phyloP scores from a whole-genome alignment of 1,284 basidiomycete genomes.

The Apiotrichum veenhuisii region DNA sequence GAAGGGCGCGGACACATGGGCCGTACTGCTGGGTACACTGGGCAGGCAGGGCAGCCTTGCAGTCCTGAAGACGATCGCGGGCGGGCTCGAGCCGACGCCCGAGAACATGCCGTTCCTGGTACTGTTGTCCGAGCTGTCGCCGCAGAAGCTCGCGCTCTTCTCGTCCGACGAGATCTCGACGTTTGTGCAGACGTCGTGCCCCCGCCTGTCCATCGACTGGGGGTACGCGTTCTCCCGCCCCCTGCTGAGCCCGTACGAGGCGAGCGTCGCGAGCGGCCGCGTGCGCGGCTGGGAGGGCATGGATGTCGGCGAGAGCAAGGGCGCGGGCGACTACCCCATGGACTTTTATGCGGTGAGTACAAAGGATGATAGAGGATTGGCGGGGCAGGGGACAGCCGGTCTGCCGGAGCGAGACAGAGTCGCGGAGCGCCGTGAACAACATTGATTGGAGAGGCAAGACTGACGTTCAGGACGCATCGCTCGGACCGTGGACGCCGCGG shows the following conservation, averaged over 20 bases:
- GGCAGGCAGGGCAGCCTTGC: constrained; percentile 90
- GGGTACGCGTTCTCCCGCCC: constrained; percentile 90
- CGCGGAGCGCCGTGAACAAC: neutral
- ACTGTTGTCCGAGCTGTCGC: constrained; percentile 91
- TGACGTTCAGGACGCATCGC: constrained; percentile 25
- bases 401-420: neutral
- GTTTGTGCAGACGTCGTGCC: constrained; percentile 27
- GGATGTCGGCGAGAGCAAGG: constrained; percentile 36
- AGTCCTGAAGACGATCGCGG: constrained; percentile 78
- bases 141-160: constrained; percentile 85
- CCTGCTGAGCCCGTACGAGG: constrained; percentile 90
- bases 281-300: constrained; percentile 52
- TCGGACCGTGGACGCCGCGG: constrained; percentile 50
- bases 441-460: neutral
- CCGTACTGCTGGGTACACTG: constrained; percentile 90
- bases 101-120: constrained; percentile 62
- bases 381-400: too few species aligned
- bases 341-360: constrained; percentile 86
- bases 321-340: constrained; percentile 72
- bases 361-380: too few species aligned
- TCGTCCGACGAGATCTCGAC: constrained; percentile 21
- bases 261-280: constrained; percentile 77
- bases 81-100: constrained; percentile 55
- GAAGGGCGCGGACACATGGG: constrained; percentile 61
- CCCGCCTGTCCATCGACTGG: constrained; percentile 74